Percentiles rank a stretch among this genome's conserved stretches.
These are phyloP conservation scores for Akebia trifoliata DNA, from an alignment of 164 flowering plant species.

Conservation along the genomic window DNA sequence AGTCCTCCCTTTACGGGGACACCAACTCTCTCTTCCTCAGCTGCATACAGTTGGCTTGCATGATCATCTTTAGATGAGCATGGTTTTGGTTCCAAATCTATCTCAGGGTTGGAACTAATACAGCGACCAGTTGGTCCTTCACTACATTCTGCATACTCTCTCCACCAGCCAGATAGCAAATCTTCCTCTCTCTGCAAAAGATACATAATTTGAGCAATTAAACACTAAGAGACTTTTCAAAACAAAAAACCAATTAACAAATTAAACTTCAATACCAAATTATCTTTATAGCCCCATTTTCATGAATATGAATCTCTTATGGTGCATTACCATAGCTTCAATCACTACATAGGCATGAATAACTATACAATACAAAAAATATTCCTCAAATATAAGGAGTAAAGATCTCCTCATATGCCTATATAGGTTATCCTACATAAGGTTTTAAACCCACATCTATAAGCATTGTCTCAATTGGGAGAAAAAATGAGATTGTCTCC, in stretches of 20 bases:
- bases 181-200: constrained; percentile 79
- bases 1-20: constrained; percentile 98
- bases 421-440: too few relatives aligned
- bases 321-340: neutral
- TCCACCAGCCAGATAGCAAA: constrained; percentile 91
- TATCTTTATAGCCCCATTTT: neutral
- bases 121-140: constrained; percentile 62
- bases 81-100: constrained; percentile 20
- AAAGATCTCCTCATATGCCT: too few relatives aligned
- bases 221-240: too few relatives aligned
- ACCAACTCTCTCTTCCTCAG: constrained; percentile 95
- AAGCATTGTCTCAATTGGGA: too few relatives aligned
- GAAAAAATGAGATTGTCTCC: constrained; percentile 1
- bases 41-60: constrained; percentile 30
- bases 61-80: constrained; percentile 28
- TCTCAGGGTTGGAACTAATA: constrained; percentile 23
- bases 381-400: too few relatives aligned
- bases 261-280: neutral
- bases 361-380: neutral
- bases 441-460: too few relatives aligned
- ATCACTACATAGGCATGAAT: neutral
- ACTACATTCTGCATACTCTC: constrained; percentile 95
- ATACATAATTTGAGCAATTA: neutral
- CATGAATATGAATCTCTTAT: neutral
- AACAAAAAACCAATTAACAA: neutral